A percentile compares a stretch with the other conserved stretches of the same genome.
phyloP scores from a whole-genome alignment of 2,329 filamentous ascomycete genomes.

The Cytospora mali region DNA sequence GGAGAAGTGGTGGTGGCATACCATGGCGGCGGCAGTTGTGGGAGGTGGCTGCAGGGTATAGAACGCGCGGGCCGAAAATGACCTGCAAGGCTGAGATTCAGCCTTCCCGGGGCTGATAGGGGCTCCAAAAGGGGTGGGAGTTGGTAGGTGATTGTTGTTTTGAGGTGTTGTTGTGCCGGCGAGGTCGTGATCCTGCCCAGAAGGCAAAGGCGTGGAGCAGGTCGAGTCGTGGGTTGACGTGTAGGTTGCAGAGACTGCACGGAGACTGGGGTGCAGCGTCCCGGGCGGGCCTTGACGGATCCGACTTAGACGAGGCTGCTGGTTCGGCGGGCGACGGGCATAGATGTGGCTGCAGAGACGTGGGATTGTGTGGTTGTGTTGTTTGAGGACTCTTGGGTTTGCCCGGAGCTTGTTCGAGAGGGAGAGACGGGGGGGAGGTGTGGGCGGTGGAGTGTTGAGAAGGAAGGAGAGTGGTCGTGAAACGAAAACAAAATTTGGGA shows the following conservation, averaged over 20 bases:
- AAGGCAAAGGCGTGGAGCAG: slow-evolving; percentile 27
- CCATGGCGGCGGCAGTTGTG: slow-evolving; percentile 37
- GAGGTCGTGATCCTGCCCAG: slow-evolving; percentile 20
- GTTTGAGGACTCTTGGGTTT: slow-evolving; percentile 2
- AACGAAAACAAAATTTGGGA: slow-evolving; percentile 29
- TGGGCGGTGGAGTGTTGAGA: slow-evolving; percentile 16
- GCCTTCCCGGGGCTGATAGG: slow-evolving; percentile 35
- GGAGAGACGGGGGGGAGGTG: slow-evolving; percentile 17
- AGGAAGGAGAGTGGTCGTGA: slow-evolving; percentile 28
- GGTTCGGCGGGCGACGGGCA: slow-evolving; percentile 16
- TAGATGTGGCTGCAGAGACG: slow-evolving; percentile 10
- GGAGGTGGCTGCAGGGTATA: slow-evolving; percentile 15
- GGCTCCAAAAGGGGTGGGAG: slow-evolving; percentile 36
- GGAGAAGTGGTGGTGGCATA: slow-evolving; percentile 33
- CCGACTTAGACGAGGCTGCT: slow-evolving; percentile 31
- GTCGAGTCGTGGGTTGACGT: slow-evolving; percentile 27
- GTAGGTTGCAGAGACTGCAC: slow-evolving; percentile 29
- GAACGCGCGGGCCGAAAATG: slow-evolving; percentile 35
- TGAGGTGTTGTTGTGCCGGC: slow-evolving; percentile 32
- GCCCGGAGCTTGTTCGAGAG: slow-evolving; percentile 15
- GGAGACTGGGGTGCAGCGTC: slow-evolving; percentile 27
- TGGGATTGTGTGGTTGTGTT: slow-evolving; percentile 17
- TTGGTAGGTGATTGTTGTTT: slow-evolving; percentile 34
- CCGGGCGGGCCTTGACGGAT: slow-evolving; percentile 27
- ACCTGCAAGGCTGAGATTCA: slow-evolving; percentile 48